phyloP scores from a whole-genome alignment of 305 asterid genomes.

The Ilex paraguariensis region DNA sequence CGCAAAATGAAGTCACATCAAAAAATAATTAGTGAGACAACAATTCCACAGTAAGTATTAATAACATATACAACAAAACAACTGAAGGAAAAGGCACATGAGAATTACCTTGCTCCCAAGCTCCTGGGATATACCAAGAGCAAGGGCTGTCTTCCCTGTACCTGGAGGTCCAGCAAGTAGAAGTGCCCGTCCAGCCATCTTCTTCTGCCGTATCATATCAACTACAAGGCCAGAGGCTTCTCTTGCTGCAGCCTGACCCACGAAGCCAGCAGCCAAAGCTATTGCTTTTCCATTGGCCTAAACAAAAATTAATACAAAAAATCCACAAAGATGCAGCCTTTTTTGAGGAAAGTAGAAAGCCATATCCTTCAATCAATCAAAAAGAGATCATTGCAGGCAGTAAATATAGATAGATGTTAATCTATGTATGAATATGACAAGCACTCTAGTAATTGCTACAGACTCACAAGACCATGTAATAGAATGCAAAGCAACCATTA shows the following conservation, averaged over 20 bases:
- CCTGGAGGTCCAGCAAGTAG: slow-evolving; percentile 98
- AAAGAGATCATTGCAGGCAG: too few species aligned
- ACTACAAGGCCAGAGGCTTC: slow-evolving; percentile 94
- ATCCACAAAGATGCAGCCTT: neutral
- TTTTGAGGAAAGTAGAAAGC: too few species aligned
- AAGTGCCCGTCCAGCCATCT: slow-evolving; percentile 94
- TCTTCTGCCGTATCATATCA: slow-evolving; percentile 96
- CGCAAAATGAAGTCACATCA: neutral
- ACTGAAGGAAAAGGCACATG: neutral
- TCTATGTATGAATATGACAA: too few species aligned
- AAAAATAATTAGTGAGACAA: neutral
- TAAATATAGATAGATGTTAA: too few species aligned
- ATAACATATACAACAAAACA: neutral
- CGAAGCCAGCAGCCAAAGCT: slow-evolving; percentile 94
- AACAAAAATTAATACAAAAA: slow-evolving; percentile 15
- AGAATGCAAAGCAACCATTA: neutral
- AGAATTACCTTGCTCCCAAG: slow-evolving; percentile 89
- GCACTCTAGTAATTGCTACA: too few species aligned
- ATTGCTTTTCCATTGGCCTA: slow-evolving; percentile 86
- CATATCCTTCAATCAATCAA: too few species aligned
- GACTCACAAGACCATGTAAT: neutral
- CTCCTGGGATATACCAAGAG: slow-evolving; percentile 88
- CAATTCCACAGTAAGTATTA: neutral
- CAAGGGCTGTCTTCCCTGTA: slow-evolving; percentile 97
- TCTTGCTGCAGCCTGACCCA: slow-evolving; percentile 90